phyloP scores from a whole-genome alignment of 257 asterid species.

The Solanum piurae region DNA sequence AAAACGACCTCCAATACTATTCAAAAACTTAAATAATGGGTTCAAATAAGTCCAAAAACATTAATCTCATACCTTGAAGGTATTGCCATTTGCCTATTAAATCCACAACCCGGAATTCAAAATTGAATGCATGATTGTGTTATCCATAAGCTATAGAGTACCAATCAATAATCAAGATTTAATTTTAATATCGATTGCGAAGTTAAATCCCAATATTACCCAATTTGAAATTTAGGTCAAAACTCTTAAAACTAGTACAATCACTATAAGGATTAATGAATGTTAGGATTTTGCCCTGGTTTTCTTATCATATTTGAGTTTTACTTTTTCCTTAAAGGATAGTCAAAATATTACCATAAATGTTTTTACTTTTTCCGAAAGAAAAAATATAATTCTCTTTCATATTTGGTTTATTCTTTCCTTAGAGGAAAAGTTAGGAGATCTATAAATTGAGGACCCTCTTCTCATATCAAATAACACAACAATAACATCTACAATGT shows the following conservation, averaged over 20 bases:
- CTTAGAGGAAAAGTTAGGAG: no score
- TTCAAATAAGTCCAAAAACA: neutral
- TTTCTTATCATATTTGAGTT: no score
- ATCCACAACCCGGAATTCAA: neutral
- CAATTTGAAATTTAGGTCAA: neutral
- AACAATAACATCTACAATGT: no score
- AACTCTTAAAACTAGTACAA: neutral
- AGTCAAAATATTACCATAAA: no score
- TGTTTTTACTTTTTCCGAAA: no score
- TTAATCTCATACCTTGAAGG: neutral
- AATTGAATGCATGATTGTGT: neutral
- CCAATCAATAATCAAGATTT: no score
- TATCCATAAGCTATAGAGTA: neutral
- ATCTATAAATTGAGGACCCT: no score
- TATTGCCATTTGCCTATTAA: neutral
- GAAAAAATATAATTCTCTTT: no score
- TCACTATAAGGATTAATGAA: neutral
- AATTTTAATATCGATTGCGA: neutral
- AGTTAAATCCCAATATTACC: neutral
- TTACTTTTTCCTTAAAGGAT: no score
- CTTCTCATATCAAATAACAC: no score
- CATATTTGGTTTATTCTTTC: no score
- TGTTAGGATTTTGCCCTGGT: no score
- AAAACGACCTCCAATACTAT: neutral
- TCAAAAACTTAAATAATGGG: neutral